Evolutionary conservation across 768 basidiomycete species (phyloP), one percentile per base, ranked within the genome.

Genomic region (Boletus vermiculosoides): DNA sequence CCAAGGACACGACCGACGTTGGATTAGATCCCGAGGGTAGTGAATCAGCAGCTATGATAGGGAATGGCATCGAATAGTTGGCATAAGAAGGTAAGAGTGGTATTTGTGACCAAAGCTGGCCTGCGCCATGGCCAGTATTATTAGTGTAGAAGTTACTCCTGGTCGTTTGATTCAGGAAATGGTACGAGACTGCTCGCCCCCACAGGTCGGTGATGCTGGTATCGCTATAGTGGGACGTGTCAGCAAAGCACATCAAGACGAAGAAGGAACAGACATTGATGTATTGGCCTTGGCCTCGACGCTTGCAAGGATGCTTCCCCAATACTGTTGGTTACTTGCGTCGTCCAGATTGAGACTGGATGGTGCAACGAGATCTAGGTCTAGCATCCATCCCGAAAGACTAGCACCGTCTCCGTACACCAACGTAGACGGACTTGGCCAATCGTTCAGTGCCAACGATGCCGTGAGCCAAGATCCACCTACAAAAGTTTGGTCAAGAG

Each of bases 401-500:
- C 73, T 65, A 7, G 64, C 57, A 8, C 76, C 75, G 67, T 83
- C 76, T 3, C 88, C 89, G 45, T 81, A 79, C 1, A 90, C 83
- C 50, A 90, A 71, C 20, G 86, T 78, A 4, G 76, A 69, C 12
- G 83, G 72, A 2, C 64, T 76, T 2, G 87, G 85, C 74, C 84
- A 87, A 63, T 87, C 76, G 60, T 88, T 88, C 66, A 84, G 77
- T 23, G 78, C 66, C 57, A 91, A 71, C 0, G 87, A 91, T 1
- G 81, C 80, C 0, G 82, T 80, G 10, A 86, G 66, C 87, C 87
- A 89, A 2, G 87, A 84, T 4, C 88, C 87, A 22, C 84, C 85
- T 84, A 49, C 6, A 34, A 3, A 3, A 30, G 13, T 30, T 4
- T 50, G 45, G 45, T 50, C 30, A 37, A 41, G 31, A 23, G 18